Evolutionary conservation across 1,284 basidiomycete genomes (phyloP), one percentile per base, ranked within the genome.

Genomic region (Ceratobasidium sp.): DNA sequence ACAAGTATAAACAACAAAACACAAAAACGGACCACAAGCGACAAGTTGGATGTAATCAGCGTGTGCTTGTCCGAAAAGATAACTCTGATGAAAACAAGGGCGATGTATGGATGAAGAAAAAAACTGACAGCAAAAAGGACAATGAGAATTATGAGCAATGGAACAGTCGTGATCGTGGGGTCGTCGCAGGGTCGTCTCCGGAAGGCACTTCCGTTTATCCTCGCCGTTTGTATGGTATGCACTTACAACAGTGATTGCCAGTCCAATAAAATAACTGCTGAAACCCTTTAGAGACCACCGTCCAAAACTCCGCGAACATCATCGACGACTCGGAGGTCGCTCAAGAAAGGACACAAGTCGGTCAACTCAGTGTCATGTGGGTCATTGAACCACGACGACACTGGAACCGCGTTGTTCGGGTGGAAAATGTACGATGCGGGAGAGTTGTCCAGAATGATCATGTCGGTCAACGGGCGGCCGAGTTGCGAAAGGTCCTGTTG

Each of bases 381-480:
- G 79, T 95, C 93, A 79, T 98, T 98, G 84, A 99, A 99, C 97
- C 96, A 99, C 70, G 94, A 96, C 56, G 96, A 98, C 68, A 99
- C 95, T 8, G 96, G 96, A 5, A 98, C 96, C 47, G 97, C 97
- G 77, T 98, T 99, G 81, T 97, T 97, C 17, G 96, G 95, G 77
- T 99, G 96, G 85, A 99, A 99, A 75, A 99, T 96, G 80, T 99
- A 99, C 7, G 94, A 97, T 13, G 97, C 96, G 12, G 96, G 96
- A 43, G 95, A 98, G 80, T 99, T 99, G 82, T 99, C 96, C 73
- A 99, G 87, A 80, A 99, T 99, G 77, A 99, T 98, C 71, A 92
- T 93, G 76, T 96, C 94, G 43, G 86, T 86, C 73, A 98, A 94
- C 6, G 93, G 92, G 31, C 96, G 87, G 40, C 96, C 96, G 45